Percentiles rank a stretch among this genome's conserved stretches.
Conservation (phyloP, 768 basidiomycete species). For the Scleroderma bovista region DNA sequence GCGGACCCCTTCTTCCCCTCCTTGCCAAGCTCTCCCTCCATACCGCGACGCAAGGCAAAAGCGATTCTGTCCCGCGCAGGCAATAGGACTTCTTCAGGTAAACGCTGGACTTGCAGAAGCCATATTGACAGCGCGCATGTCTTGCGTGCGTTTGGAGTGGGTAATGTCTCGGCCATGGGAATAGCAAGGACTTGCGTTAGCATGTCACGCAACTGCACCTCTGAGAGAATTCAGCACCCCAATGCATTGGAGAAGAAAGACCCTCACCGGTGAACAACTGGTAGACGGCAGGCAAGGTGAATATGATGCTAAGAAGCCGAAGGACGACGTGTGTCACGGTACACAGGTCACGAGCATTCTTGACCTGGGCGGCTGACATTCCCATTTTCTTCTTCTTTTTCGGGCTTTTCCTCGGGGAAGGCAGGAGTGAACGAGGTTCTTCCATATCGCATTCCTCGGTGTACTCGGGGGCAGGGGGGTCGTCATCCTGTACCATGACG, state of each 20-base stretch:
- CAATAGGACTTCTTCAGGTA: slow-evolving; percentile 54
- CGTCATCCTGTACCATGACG: slow-evolving; percentile 17
- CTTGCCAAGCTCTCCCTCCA: slow-evolving; percentile 81
- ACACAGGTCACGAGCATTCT: slow-evolving; percentile 74
- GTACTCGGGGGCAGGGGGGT: slow-evolving; percentile 14
- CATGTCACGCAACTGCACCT: slow-evolving; percentile 52
- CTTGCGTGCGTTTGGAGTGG: slow-evolving; percentile 82
- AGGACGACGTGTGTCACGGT: slow-evolving; percentile 68
- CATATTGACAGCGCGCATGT: slow-evolving; percentile 75
- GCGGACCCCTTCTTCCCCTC: slow-evolving; percentile 85
- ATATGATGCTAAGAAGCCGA: slow-evolving; percentile 54
- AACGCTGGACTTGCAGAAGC: slow-evolving; percentile 65
- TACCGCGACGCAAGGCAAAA: slow-evolving; percentile 65
- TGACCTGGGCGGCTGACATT: slow-evolving; percentile 72
- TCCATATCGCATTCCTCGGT: slow-evolving; percentile 23
- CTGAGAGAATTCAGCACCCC: slow-evolving; percentile 30
- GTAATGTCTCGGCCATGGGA: slow-evolving; percentile 61
- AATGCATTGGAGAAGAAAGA: slow-evolving; percentile 1
- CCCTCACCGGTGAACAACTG: slow-evolving; percentile 57
- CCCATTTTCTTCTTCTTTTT: slow-evolving; percentile 49
- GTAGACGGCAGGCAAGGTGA: slow-evolving; percentile 55
- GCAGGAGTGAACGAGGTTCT: slow-evolving; percentile 36
- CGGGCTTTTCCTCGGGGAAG: slow-evolving; percentile 68
- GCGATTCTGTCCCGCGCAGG: slow-evolving; percentile 65
- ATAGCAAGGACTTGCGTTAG: slow-evolving; percentile 64